phyloP scores from a whole-genome alignment of 2,329 filamentous ascomycete genomes.

The Leptosphaerulina australis region DNA sequence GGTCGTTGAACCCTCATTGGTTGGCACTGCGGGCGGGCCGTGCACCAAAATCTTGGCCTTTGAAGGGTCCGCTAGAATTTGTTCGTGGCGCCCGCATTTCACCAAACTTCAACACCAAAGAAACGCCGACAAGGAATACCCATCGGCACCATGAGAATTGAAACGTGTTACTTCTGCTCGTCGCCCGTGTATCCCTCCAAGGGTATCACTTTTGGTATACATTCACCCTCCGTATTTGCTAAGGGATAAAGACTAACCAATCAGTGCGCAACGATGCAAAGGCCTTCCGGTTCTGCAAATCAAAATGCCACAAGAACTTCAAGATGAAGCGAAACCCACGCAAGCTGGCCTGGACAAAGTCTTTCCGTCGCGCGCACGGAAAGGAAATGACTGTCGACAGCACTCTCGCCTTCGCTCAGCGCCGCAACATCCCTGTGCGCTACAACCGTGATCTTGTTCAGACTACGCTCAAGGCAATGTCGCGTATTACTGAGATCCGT shows the following conservation, averaged over 20 bases:
- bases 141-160: conserved; percentile 44
- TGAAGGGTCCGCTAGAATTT: conserved; percentile 25
- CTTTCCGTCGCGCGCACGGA: conserved; percentile 53
- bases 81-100: conserved; percentile 18
- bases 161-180: conserved; percentile 71
- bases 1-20: conserved; percentile 16
- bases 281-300: conserved; percentile 69
- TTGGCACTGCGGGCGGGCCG: conserved; percentile 6
- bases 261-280: conserved; percentile 60
- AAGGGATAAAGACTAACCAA: neutral
- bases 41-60: conserved; percentile 28
- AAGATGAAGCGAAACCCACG: conserved; percentile 98
- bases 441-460: conserved; percentile 93
- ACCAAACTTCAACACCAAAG: conserved; percentile 19
- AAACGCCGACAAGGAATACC: conserved; percentile 12
- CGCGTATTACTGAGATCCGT: conserved; percentile 85
- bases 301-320: conserved; percentile 69
- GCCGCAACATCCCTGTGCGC: conserved; percentile 90
- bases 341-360: conserved; percentile 82
- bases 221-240: conserved; percentile 31
- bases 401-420: conserved; percentile 88
- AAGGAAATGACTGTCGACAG: conserved; percentile 83
- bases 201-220: conserved; percentile 69
- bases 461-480: conserved; percentile 90
- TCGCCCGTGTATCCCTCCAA: conserved; percentile 58